Percentiles rank a stretch among this genome's conserved stretches.
Conservation (phyloP, 2,329 filamentous ascomycete species). For the Gaeumannomyces sp. region DNA sequence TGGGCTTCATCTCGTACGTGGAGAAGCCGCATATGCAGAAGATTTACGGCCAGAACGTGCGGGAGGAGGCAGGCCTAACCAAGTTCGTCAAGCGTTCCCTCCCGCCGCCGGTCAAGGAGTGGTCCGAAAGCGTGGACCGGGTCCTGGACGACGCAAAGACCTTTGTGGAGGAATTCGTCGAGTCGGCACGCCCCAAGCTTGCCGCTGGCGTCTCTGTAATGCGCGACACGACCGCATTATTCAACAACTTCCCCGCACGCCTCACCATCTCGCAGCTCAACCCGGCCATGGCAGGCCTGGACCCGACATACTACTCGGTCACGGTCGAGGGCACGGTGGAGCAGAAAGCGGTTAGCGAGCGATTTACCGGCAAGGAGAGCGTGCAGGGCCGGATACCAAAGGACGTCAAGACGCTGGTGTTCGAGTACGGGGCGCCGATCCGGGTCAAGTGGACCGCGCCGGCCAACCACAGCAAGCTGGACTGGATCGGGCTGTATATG, state of each 20-base stretch:
- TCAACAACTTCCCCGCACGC: conserved; percentile 82
- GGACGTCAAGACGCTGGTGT: conserved; percentile 66
- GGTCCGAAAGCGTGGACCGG: conserved; percentile 80
- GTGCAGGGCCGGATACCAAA: conserved; percentile 61
- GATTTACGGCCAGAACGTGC: conserved; percentile 79
- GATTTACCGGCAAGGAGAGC: conserved; percentile 67
- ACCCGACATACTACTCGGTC: conserved; percentile 75
- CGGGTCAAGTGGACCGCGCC: conserved; percentile 88
- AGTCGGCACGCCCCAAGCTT: conserved; percentile 77
- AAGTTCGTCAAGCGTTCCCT: conserved; percentile 85
- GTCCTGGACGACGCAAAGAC: conserved; percentile 82
- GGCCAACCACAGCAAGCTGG: conserved; percentile 76
- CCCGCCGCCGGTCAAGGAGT: conserved; percentile 73
- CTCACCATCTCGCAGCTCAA: conserved; percentile 76
- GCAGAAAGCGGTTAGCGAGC: conserved; percentile 43
- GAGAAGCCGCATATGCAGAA: conserved; percentile 98
- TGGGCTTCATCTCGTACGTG: conserved; percentile 86
- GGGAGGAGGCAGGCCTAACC: conserved; percentile 82
- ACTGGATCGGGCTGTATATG: conserved; percentile 96
- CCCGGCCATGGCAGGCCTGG: conserved; percentile 71
- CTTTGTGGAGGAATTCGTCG: conserved; percentile 85
- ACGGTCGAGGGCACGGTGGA: conserved; percentile 58
- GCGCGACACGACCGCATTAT: conserved; percentile 78
- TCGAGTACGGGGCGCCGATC: conserved; percentile 88
- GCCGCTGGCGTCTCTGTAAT: conserved; percentile 81